Conservation (phyloP, 192 early-diverging fungal genomes). For the Funneliformis geosporum region DNA sequence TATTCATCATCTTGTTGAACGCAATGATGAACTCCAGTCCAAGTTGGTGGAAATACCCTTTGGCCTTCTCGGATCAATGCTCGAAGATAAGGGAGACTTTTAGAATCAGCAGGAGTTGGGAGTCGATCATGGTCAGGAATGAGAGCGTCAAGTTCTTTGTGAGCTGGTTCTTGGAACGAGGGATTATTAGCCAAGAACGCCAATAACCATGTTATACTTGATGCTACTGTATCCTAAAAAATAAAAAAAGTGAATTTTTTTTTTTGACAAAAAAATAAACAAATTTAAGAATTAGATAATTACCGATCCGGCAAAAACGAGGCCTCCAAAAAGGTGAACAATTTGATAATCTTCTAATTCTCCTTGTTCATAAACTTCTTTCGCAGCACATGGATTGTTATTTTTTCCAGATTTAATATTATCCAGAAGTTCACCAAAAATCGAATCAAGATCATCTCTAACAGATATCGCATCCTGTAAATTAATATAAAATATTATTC, state of each 20-base stretch:
- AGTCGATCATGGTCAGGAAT: neutral
- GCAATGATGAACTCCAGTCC: constrained; percentile 38
- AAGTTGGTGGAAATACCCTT: constrained; percentile 35
- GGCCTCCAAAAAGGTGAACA: neutral
- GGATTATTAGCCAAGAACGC: constrained; percentile 28
- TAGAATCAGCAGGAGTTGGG: constrained; percentile 14
- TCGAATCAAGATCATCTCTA: neutral
- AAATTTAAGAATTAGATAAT: neutral
- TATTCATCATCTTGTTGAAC: constrained; percentile 40
- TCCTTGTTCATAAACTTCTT: too few species aligned
- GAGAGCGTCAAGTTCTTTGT: constrained; percentile 23
- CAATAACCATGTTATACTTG: constrained; percentile 24
- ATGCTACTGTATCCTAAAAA: neutral
- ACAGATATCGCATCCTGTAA: neutral
- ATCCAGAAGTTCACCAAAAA: neutral
- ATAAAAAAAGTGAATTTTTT: neutral
- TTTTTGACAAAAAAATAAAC: neutral
- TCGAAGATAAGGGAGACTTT: constrained; percentile 37
- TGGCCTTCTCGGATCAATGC: constrained; percentile 42
- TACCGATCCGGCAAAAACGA: too few species aligned
- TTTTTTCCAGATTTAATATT: too few species aligned
- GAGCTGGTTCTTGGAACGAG: constrained; percentile 23
- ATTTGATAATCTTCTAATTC: neutral
- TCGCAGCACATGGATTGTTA: too few species aligned
- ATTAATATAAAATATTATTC: neutral